Base-by-base conservation (phyloP, 371 early-diverging fungal species). In the Blakeslea trispora region DNA sequence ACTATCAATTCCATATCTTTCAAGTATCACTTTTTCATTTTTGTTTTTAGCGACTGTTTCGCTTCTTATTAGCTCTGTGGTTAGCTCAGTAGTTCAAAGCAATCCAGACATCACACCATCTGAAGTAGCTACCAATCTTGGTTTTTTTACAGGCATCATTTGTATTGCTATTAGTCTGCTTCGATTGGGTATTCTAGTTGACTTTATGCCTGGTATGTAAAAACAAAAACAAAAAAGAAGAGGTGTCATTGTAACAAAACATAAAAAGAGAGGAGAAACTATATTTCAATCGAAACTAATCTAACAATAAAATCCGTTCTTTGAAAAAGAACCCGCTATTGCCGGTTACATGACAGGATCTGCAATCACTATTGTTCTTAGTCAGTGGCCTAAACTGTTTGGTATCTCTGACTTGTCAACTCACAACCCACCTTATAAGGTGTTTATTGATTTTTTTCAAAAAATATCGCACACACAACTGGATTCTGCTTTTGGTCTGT, bases 111-210 rank as follows among this genome's bases (percentile, higher is more conserved):
- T 71, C 1, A 63, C 77, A 18, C 62, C 60, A n/a, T 31, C 71
- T 22, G 66, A 77, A 46, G 60, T 83, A 9, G 85, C 82, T 11
- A 76, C 83, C n/a, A 62, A 68, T 0, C 69, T 90, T 11, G 77
- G 86, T 35, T 46, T 86, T 22, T 68, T 86, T 15, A 50, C 81
- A 5, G 85, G 91, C 0, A 59, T 88, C 31, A 52, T 91, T 23
- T 69, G 83, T 31, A 60, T 83, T 10, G 57, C 70, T 10, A 66
- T 95, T 31, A 91, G 94, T 13, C 60, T 91, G 8, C 61, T 92
- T 31, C 81, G 90, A 9, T 67, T 94, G 5, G 94, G 94, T 2
- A 75, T 90, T 32, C 53, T 95, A 9, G 87, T 93, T 6, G 93
- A 95, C 63, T 91, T 95, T 61, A 91, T 95, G 45, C 88, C 95